Evolutionary conservation across 345 rosid genomes (phyloP).

Genomic region (Arabidopsis arenosa): DNA sequence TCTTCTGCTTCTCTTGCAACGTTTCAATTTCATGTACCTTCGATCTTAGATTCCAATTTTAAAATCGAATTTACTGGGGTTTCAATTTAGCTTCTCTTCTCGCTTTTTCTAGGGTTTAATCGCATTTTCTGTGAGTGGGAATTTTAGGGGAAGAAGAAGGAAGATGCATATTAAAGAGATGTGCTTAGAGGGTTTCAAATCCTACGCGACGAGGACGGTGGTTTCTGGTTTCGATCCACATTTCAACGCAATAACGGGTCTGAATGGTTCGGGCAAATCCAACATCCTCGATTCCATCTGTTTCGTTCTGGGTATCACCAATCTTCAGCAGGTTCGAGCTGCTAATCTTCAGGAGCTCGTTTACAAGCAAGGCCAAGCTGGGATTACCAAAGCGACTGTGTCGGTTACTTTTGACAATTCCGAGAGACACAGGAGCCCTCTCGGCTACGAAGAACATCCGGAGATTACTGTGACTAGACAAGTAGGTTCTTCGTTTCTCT

Average conservation of each 20-base stretch:
- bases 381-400: slow-evolving; percentile 94
- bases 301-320: slow-evolving; percentile 96
- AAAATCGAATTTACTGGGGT: neutral
- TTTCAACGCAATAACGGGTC: slow-evolving; percentile 95
- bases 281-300: slow-evolving; percentile 97
- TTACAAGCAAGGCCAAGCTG: slow-evolving; percentile 99
- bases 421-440: slow-evolving; percentile 79
- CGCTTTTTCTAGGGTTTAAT: slow-evolving; percentile 21
- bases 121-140: neutral
- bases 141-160: slow-evolving; percentile 12
- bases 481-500: slow-evolving; percentile 46
- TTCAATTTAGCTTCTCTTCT: slow-evolving; percentile 3
- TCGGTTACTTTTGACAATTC: slow-evolving; percentile 88
- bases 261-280: slow-evolving; percentile 99
- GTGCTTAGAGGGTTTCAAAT: slow-evolving; percentile 95
- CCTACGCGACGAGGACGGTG: slow-evolving; percentile 94
- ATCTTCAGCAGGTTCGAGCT: slow-evolving; percentile 98
- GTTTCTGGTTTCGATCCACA: slow-evolving; percentile 91
- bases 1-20: slow-evolving; percentile 17
- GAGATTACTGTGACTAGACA: slow-evolving; percentile 96
- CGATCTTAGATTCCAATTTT: slow-evolving; percentile 4
- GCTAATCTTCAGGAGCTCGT: slow-evolving; percentile 97
- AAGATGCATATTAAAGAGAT: slow-evolving; percentile 85
- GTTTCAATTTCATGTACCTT: slow-evolving; percentile 1
- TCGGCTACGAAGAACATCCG: slow-evolving; percentile 81